A percentile compares a stretch with the other conserved stretches of the same genome.
Conservation (phyloP, 176 grass and related monocot genomes). For the maize (Zea mays) region Zm-B73-REFERENCE-NAM-5.0 NC_050096.1:281336501-281337000, state of each 20-base stretch:
- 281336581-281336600: conserved; percentile 85
- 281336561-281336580: conserved; percentile 78
- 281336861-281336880: conserved; percentile 86
- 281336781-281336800: conserved; percentile 90
- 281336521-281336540: conserved; percentile 95
- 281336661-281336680: conserved; percentile 71
- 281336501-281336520: conserved; percentile 79
- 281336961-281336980: conserved; percentile 82
- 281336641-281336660: conserved; percentile 79
- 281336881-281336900: conserved; percentile 93
- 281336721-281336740: not conserved
- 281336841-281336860: conserved; percentile 57
- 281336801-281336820: conserved; percentile 90
- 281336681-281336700: conserved; percentile 98
- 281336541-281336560: conserved; percentile 92
- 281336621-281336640: conserved; percentile 77
- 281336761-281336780: conserved; percentile 43
- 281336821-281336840: conserved; percentile 89
- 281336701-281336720: conserved; percentile 10
- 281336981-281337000: conserved; percentile 73
- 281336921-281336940: conserved; percentile 96
- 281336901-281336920: conserved; percentile 77
- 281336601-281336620: conserved; percentile 71
- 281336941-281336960: conserved; percentile 67
- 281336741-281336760: conserved; percentile 15